Base-by-base conservation (phyloP, 352 stramenopile species). In the Phytopythium vexans region DNA sequence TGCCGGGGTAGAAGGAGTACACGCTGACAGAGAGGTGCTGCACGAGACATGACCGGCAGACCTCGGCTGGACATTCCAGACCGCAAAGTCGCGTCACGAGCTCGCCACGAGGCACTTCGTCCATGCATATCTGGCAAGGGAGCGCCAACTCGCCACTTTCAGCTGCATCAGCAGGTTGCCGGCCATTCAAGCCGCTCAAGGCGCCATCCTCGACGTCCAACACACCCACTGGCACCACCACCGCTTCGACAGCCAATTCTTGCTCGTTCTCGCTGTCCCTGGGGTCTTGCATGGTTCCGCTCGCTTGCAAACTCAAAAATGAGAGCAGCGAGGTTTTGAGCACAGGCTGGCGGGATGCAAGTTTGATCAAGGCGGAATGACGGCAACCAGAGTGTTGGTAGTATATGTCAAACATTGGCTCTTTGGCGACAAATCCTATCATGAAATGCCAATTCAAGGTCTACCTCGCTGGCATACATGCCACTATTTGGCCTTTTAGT, bases 91-190 rank as follows among this genome's bases (percentile, higher is more conserved):
- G 60, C 56, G 64, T 66, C 56, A 82, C 64, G 21, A 64, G 53
- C 21, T 71, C 59, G 10, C 57, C 44, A 11, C 49, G 52, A 38
- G 68, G 58, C 35, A 72, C 56, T 31, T 69, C 62, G 52, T 84
- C 76, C 61, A 87, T 68, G 55, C 76, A 87, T 51, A 87, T 87
- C 64, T 87, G 76, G 49, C 76, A 87, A 10, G 70, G 46, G 41
- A 55, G 51, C 2, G 70, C 63, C 12, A 77, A 58, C 9, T 56
- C 58, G 16, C 70, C 60, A 3, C 61, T 49, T 31, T 42, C 33
- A 31, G 35, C 33, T 4, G 32, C 7, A 6, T 21, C 11, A 1
- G 27, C 36, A 0, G 21, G 41, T 27, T 37, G 32, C 34, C 32
- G 32, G 4, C 15, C 47, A 21, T 54, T n/a, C 14, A 34, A 44